Evolutionary conservation across 1,284 basidiomycete genomes (phyloP), one percentile per base, ranked within the genome.

Genomic region (Sanghuangporus weigelae): DNA sequence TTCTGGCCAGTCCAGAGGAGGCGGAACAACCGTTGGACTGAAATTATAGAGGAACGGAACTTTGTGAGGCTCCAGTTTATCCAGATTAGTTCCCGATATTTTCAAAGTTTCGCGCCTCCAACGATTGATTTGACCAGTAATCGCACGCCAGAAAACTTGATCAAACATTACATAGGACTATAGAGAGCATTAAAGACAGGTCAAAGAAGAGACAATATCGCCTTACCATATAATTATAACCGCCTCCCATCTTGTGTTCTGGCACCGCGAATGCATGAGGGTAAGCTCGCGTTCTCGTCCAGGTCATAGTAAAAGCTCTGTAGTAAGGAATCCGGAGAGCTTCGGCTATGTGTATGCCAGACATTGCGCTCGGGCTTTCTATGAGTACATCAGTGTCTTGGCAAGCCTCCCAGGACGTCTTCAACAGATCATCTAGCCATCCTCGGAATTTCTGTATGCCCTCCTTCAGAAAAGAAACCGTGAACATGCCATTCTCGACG

Each of bases 31-130:
- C 7, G 84, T 83, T 0, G 95, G 92, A 71, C 93, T 96, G 73
- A 98, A 98, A 74, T 98, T 98, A 77, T 99, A 99, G 57, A 99
- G 77, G 80, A 99, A 98, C 1, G 96, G 96, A 50, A 96, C 93
- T 77, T 95, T 96, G 78, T 98, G 93, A 57, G 92, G 93, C 71
- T 96, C 94, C 84, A 98, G 89, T 76, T 89, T 93, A 75, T 98
- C 96, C 42, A 96, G 79, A 66, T 81, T 95, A 7, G 96, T 98
- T 62, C 88, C 80, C 2, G 83, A 83, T 51, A 99, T 83, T 40
- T 83, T 83, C n/a, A 98, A 77, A 10, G 84, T 75, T 68, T 93
- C 85, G 68, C 88, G 85, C 35, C 97, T 82, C 95, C 95, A 99
- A 50, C 92, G 84, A 72, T 99, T 99, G 71, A 99, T 90, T 73